A percentile compares a stretch with the other conserved stretches of the same genome.
Evolutionary conservation across 108 stramenopile genomes (phyloP).

Genomic region (Poteriospumella lacustris): DNA sequence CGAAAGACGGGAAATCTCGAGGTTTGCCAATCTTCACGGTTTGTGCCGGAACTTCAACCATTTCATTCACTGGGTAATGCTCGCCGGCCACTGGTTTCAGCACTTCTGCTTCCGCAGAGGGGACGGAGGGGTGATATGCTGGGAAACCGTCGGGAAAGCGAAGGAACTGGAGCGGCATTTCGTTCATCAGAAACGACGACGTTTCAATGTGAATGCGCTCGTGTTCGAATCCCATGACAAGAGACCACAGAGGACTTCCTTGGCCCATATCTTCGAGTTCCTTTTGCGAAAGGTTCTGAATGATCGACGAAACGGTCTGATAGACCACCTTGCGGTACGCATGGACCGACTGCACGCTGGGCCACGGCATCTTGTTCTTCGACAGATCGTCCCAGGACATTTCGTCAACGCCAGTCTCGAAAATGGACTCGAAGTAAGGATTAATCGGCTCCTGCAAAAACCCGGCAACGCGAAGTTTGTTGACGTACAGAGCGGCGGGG

Average conservation of each 20-base stretch:
- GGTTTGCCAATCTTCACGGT: conserved; percentile 77
- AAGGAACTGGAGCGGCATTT: conserved; percentile 73
- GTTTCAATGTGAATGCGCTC: conserved; percentile 92
- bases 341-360: conserved; percentile 57
- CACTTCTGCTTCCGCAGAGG: not conserved
- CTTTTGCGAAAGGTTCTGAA: conserved; percentile 70
- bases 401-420: conserved; percentile 90
- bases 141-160: conserved; percentile 71
- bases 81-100: not conserved
- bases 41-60: not conserved
- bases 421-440: conserved; percentile 76
- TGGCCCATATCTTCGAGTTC: conserved; percentile 53
- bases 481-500: conserved; percentile 77
- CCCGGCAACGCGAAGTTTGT: conserved; percentile 80
- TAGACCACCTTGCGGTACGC: conserved; percentile 75
- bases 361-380: conserved; percentile 83
- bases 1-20: conserved; percentile 73
- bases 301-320: conserved; percentile 62
- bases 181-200: conserved; percentile 80
- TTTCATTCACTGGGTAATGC: conserved; percentile 3
- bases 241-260: conserved; percentile 77
- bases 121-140: conserved; percentile 26
- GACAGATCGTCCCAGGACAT: conserved; percentile 82
- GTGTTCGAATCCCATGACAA: conserved; percentile 85
- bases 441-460: conserved; percentile 66